These are phyloP conservation scores for Pisolithus thermaeus DNA, from an alignment of 1,284 basidiomycete genomes.

Conservation along the genomic window DNA sequence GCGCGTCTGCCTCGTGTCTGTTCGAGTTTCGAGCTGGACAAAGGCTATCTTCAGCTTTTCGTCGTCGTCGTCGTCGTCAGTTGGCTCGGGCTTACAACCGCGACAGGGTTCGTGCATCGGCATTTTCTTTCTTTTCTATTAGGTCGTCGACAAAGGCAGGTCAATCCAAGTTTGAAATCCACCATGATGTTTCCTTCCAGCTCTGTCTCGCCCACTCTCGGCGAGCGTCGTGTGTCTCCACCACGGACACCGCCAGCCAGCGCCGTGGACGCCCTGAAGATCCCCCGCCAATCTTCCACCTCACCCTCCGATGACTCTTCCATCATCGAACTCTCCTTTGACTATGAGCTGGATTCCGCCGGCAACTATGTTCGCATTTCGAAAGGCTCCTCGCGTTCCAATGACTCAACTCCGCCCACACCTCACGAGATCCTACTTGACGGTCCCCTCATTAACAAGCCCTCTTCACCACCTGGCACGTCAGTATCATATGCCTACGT, in stretches of 20 bases:
- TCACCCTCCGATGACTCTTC: conserved; percentile 54
- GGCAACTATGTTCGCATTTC: conserved; percentile 56
- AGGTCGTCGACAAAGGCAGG: conserved; percentile 12
- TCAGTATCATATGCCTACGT: conserved; percentile 16
- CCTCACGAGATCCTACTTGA: conserved; percentile 28
- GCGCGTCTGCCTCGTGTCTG: conserved; percentile 31
- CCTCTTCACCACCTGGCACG: conserved; percentile 20
- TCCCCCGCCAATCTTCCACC: conserved; percentile 31
- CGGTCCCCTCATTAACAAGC: conserved; percentile 15
- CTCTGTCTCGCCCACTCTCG: conserved; percentile 26
- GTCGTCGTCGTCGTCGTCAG: conserved; percentile 9
- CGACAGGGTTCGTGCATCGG: neutral
- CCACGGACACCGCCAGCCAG: conserved; percentile 24
- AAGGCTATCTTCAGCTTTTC: conserved; percentile 19
- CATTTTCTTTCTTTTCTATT: neutral
- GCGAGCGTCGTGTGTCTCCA: conserved; percentile 27
- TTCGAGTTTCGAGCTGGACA: conserved; percentile 21
- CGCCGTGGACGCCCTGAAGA: conserved; percentile 26
- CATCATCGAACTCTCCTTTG: conserved; percentile 65
- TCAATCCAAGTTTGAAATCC: conserved; percentile 4
- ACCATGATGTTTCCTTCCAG: conserved; percentile 18
- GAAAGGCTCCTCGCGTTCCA: conserved; percentile 33
- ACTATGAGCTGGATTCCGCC: conserved; percentile 54
- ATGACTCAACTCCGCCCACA: conserved; percentile 35
- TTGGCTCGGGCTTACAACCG: neutral